Base-by-base conservation (phyloP, 768 basidiomycete genomes). In the Termitomyces sp. region DNA sequence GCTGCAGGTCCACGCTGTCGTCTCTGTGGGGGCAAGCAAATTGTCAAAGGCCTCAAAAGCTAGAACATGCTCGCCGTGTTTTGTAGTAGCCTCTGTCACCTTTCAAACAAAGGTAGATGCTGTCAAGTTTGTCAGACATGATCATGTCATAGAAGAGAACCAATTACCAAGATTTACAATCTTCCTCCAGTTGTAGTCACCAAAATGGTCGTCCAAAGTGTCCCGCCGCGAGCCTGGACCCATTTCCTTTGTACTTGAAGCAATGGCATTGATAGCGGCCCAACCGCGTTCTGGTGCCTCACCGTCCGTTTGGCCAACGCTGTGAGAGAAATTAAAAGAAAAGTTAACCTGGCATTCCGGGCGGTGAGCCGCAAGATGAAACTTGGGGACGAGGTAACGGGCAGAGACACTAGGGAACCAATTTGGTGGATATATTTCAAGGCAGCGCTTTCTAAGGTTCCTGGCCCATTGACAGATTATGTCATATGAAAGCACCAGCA, bases 401-500 rank as follows among this genome's bases (percentile, higher is more conserved):
- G 59, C n/a, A 1, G 56, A 2, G 7, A 10, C 46, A 33, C 38
- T 6, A 23, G 27, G 2, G 23, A 32, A 44, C 1, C 11, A 16
- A 20, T 43, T 49, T 22, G 41, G 35, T 1, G 42, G 53, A 42
- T 63, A 61, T 4, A 33, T 47, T 2, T n/a, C 16, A 7, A 52
- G 5, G n/a, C 27, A 48, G 12, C 63, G 56, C 20, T 55, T 54
- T 6, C n/a, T n/a, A 3, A 70, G 49, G n/a, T 69, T 63, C 18
- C 52, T 58, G 1, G 38, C 52, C 61, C 65, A 71, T 32, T 71
- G 68, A 51, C 67, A 71, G 0, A 56, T 57, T 18, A 70, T 71
- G 44, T 70, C 66, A 36, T 71, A 71, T 0, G 64, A 66, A 5
- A 66, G 27, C 15, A 63, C 33, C 2, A 67, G 23, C 0, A 29